Evolutionary conservation across 1,284 basidiomycete species (phyloP), one percentile per base, ranked within the genome.

Genomic region (Sanghuangporus baumii): DNA sequence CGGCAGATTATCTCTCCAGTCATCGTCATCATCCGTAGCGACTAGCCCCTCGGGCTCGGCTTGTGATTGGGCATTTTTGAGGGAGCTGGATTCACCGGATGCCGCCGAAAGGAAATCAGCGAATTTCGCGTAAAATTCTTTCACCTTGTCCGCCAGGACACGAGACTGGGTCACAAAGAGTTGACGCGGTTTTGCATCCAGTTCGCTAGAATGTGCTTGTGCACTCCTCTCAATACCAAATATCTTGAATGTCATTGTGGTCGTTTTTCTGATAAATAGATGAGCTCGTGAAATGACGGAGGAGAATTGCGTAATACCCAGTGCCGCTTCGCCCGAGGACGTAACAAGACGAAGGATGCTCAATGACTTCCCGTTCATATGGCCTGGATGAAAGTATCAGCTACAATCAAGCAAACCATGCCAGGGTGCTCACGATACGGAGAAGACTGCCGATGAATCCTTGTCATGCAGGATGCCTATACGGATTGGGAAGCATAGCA

Each of bases 191-290:
- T 77, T 78, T 6, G 71, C 68, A 5, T 67, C 52, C 23, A 3
- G 72, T 72, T 16, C 43, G 16, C 2, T 46, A n/a, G 43, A 16
- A 18, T 8, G 67, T 68, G 14, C 71, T 71, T 34, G 73, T 72
- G 79, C 84, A 1, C 78, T 74, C 9, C 79, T 75, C 67, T 89
- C 84, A 6, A 89, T 80, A 4, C 82, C 80, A 3, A 89, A 74
- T 80, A 89, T 89, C 73, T 88, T 88, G 76, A 85, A 87, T 0
- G 89, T 73, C 81, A 89, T 87, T 0, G 86, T 88, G 0, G 87
- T 89, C 0, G 87, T 91, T 79, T 91, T 89, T 4, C 87, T 88
- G 66, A 56, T 23, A 18, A 60, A 66, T 55, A n/a, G 47, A 3
- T 57, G 12, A 55, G 46, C 8, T 9, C 2, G 46, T 38, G 12